Evolutionary conservation across 306 rosid species (phyloP), one percentile per base, ranked within the genome.

Genomic region (Purshia tridentata): DNA sequence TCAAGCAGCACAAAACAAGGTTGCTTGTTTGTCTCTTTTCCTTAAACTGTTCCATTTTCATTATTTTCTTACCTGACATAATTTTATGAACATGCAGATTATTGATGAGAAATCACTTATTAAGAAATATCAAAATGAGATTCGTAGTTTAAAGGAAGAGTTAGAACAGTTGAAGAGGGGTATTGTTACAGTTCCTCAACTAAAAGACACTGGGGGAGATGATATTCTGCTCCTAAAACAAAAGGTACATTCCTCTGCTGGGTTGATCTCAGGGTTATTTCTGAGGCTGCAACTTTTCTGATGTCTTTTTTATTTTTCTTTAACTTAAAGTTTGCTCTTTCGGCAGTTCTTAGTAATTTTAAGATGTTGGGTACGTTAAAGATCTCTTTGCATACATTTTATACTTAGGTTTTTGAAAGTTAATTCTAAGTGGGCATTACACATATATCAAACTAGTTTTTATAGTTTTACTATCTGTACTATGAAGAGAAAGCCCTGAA

Each of bases 81-180:
- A 53, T 80, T 56, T 19, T 46, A 13, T 44, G 70, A 56, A 48
- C 80, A 82, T 74, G 89, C 89, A 95, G 99, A 95, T 95, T 83
- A 88, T 95, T 82, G 99, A 95, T 82, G 99, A 95, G 88, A 95
- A 95, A 76, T 95, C 99, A 8, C 98, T 95, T 54, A 95, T 95
- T 73, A 95, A 95, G 87, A 95, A 95, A 81, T 95, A 95, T 81
- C 99, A 95, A 79, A 87, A 87, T 11, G 97, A 95, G 89, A 95
- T 95, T 79, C 96, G 80, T 65, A 74, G 83, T 82, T 84, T 95
- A 76, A 95, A 83, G 90, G 97, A 95, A 81, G 99, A 95, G 82
- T 78, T 95, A 75, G 97, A 95, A 18, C 96, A 90, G 72, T 75
- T 95, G 79, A 91, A 88, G 89, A 85, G 69, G 81, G 99, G 99